Base-by-base conservation (phyloP, 495 filamentous ascomycete genomes). In the Poronia punctata region DNA sequence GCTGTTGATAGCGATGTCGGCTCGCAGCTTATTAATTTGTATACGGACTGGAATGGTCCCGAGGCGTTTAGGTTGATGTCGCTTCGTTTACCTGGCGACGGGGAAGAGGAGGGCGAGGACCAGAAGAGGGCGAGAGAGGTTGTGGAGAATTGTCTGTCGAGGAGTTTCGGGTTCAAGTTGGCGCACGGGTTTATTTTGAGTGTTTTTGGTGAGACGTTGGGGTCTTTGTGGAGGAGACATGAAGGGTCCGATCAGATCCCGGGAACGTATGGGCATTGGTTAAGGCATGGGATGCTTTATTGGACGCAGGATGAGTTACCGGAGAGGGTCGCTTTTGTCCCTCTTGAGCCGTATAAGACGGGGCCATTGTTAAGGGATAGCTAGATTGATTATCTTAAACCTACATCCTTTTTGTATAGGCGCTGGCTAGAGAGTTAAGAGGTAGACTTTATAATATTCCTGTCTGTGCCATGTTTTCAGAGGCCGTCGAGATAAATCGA, bases 131-230 rank as follows among this genome's bases (percentile, higher is more conserved):
- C 70, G 1, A 48, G 71, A 23, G 64, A 70, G 50, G 67, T 75
- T 35, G 70, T 79, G 0, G 69, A 74, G 44, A 59, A 45, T 15
- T 71, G 68, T 37, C 45, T 76, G 37, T 48, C 39, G 29, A 61
- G 48, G 41, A 71, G 69, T 38, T 75, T 70, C 51, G 65, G 60
- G 10, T 68, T 75, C 43, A 77, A 76, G 57, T 48, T 79, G 10
- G 72, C 67, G 1, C 72, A 76, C 52, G 72, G 72, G 0, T 40
- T 74, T 20, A 74, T 73, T 24, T 31, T 73, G 19, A 55, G 59
- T 12, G 63, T 75, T 0, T 53, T 59, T 9, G 60, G 60, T 16
- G 52, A 60, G 4, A 74, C 70, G 3, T 40, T 74, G 9, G 67
- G 70, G 11, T 64, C 62, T 25, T 43, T 71, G 39, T 74, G 70